Evolutionary conservation across 345 rosid genomes (phyloP), one percentile per base, ranked within the genome.

Genomic region (Ricinus communis): DNA sequence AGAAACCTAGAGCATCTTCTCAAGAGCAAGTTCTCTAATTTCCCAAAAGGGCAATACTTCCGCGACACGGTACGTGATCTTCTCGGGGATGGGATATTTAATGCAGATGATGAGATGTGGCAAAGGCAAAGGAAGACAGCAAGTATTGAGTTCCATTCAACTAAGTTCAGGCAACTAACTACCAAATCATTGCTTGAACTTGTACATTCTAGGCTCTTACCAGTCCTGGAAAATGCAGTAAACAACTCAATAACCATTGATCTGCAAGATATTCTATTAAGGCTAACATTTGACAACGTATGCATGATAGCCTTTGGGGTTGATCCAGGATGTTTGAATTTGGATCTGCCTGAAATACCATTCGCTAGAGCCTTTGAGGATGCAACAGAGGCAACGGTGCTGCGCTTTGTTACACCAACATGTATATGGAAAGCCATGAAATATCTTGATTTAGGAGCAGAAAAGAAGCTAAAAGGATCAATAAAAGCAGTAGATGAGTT

Each of bases 221-320:
- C 93, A 0, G 91, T 95, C 33, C 88, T 95, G 0, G 88, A 89
- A 69, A 79, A 80, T 7, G 80, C 96, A 4, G 67, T 72, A 22
- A 77, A 72, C 7, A 65, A 52, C 30, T 82, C 83, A 4, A 55
- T 18, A 28, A 61, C 88, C n/a, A 33, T 90, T 16, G 99, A 95
- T 75, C 86, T 95, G 16, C 99, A 95, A 71, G 99, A 90, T 56
- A 79, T 92, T 24, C 76, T 95, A 18, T 71, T 89, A 53, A 77
- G 99, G 77, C 83, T 95, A 36, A 92, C 99, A 0, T 92, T 95
- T 54, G 98, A 95, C 62, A 95, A 90, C 53, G 93, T 95, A 5
- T 92, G 97, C 80, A 92, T 90, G 96, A 86, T 95, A 46, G 97
- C 97, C 18, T 89, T 95, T 49, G 99, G 99, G 27, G 93, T 85